Evolutionary conservation across 1,284 basidiomycete species (phyloP), one percentile per base, ranked within the genome.

Genomic region (Coniferiporia weirii): DNA sequence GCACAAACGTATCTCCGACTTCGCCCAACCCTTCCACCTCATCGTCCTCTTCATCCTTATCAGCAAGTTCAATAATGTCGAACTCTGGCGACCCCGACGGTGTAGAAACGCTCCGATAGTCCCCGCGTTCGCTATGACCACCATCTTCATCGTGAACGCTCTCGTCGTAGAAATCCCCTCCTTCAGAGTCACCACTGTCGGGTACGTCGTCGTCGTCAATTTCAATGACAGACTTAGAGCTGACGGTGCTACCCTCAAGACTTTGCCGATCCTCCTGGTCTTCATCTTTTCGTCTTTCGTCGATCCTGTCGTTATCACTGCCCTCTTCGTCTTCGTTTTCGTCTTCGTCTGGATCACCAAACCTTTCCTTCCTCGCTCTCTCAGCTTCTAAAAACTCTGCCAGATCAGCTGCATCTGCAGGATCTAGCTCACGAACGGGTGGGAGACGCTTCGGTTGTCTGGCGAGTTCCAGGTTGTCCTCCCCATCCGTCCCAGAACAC

Each of bases 311-410:
- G 38, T 54, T 53, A 20, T 44, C 56, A 47, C 49, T 48, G 15
- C 67, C 63, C 1, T 64, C 70, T 38, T 63, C 71, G 17, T 72
- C 71, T 8, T 72, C 70, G 5, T 64, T 69, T 38, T 63, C 71
- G 17, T 72, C 71, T 8, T 72, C 70, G 5, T 73, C 76, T 43
- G 75, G 76, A 20, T 73, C 75, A 4, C 81, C 81, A 62, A 71
- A 78, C 48, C 73, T 57, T 58, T 79, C 80, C 64, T 73, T 79
- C 57, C 82, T 72, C 61, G 64, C 68, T 64, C 69, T 71, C 66
- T 90, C 88, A 1, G 80, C 84, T 59, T 84, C 80, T 65, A 89
- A 64, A 60, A 90, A 91, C 47, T 83, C 82, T 57, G 71, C 72
- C 56, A 90, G 72, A 66, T 88, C 87, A 57, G 82, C 57, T 6